Conservation (phyloP, 805 yeast species). For the Lipomyces sp. region DNA sequence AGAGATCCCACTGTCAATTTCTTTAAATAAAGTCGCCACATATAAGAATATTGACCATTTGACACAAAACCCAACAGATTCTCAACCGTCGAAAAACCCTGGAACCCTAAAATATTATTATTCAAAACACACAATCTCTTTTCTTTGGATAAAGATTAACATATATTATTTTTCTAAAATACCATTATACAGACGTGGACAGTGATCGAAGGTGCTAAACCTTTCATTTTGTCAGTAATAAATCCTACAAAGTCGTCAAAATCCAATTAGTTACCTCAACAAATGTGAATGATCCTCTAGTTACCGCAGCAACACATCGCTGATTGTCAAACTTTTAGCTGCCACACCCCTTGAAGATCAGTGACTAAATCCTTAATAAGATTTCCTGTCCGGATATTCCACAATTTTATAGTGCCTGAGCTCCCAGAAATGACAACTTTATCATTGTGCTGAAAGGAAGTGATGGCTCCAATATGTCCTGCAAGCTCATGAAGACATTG, state of each 20-base stretch:
- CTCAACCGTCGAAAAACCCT: too few relatives aligned
- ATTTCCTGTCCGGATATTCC: constrained; percentile 81
- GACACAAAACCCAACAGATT: too few relatives aligned
- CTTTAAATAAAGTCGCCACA: too few relatives aligned
- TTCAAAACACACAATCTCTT: too few relatives aligned
- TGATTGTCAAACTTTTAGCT: constrained; percentile 83
- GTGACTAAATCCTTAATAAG: constrained; percentile 70
- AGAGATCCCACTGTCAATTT: too few relatives aligned
- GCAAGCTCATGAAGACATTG: constrained; percentile 66
- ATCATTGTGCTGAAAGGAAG: constrained; percentile 90
- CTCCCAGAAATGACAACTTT: constrained; percentile 86
- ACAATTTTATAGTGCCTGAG: constrained; percentile 81
- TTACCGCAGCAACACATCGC: constrained; percentile 90
- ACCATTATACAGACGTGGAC: too few relatives aligned
- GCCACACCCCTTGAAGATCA: constrained; percentile 91
- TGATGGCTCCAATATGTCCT: constrained; percentile 85
- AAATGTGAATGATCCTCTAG: constrained; percentile 67
- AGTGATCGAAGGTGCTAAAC: constrained; percentile 32
- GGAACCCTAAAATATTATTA: too few relatives aligned
- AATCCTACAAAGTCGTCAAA: not conserved
- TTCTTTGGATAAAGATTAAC: too few relatives aligned
- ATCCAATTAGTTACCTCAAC: constrained; percentile 80
- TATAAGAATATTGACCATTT: too few relatives aligned
- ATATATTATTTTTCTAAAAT: too few relatives aligned
- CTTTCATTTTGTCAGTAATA: constrained; percentile 4